Base-by-base conservation (phyloP, 805 yeast genomes). In the Suhomyces tanzawaensis region DNA sequence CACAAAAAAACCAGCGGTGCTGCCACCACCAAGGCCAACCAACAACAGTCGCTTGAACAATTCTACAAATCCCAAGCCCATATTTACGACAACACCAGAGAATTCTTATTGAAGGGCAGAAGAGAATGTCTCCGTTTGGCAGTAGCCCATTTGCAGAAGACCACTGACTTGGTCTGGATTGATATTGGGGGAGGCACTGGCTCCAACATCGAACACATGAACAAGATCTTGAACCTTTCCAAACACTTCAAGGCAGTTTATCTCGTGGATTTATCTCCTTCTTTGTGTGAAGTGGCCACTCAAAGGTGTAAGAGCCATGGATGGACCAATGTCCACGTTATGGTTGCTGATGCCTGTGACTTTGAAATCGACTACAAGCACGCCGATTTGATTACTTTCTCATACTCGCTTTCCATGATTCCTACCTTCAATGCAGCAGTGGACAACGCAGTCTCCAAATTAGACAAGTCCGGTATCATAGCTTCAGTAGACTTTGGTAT, bases 141-240 rank as follows among this genome's bases (percentile, higher is more conserved):
- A 1, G 71, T 67, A 21, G 58, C 81, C 18, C 89, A 84, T 57
- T 60, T 82, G 25, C 53, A 44, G 24, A 66, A 64, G 36, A 59
- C 58, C 19, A 52, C 57, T 28, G 71, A 72, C 35, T 61, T 82
- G 31, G 78, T 82, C 31, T 83, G 90, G 90, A 70, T 83, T 34
- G 90, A 83, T 55, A 75, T 86, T 52, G 95, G 95, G 35, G 95
- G 95, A 22, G 95, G 95, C 17, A 85, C 95, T 4, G 95, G 95
- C 33, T 71, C 79, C 60, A 85, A 85, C 62, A 81, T 85, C 51
- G 93, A 85, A 60, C 71, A 74, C 50, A 85, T 85, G 95, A 68
- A 82, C 55, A 55, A 66, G 29, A 62, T 78, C 32, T 62, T 74
- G 34, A 70, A 79, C 11, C 58, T 81, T 29, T 47, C 64, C 19